Conservation (phyloP, 2,329 filamentous ascomycete species). For the Phoma sp. region DNA sequence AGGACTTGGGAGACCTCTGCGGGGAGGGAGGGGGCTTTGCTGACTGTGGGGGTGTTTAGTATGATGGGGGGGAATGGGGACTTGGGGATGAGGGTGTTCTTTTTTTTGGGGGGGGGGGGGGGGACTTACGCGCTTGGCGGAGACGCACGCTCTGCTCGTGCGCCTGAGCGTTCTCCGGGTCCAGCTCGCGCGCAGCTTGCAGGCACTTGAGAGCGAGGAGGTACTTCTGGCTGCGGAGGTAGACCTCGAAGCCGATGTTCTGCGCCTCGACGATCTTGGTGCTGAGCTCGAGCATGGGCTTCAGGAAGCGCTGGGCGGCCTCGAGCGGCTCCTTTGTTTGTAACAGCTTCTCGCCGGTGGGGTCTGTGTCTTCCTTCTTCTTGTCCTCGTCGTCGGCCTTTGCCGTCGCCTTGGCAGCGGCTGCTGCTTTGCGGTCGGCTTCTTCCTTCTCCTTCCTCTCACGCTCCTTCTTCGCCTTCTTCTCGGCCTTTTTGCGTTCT, state of each 20-base stretch:
- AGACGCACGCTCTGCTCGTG: constrained; percentile 77
- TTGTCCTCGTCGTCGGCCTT: constrained; percentile 66
- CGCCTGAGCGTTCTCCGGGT: constrained; percentile 72
- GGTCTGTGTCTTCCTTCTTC: constrained; percentile 92
- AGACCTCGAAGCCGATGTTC: constrained; percentile 87
- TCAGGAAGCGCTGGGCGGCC: constrained; percentile 86
- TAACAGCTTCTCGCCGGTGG: constrained; percentile 78
- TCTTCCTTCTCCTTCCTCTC: constrained; percentile 76
- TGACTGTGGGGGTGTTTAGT: constrained; percentile 28
- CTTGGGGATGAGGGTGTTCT: no score
- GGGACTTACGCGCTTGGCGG: constrained; percentile 59
- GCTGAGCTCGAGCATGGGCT: constrained; percentile 80
- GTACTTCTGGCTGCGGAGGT: constrained; percentile 82
- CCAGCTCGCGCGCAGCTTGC: constrained; percentile 71
- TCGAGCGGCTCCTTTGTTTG: constrained; percentile 82
- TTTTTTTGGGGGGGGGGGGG: background rate
- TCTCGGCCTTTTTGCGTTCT: constrained; percentile 84
- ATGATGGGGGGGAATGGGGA: background rate
- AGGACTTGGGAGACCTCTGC: constrained; percentile 73
- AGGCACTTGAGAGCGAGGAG: constrained; percentile 87
- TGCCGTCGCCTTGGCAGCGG: constrained; percentile 62
- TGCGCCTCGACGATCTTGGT: constrained; percentile 83
- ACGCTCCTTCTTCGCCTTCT: constrained; percentile 85
- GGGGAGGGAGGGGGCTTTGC: constrained; percentile 58
- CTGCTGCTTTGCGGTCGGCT: constrained; percentile 79